Base-by-base conservation (phyloP, 176 grass and related monocot genomes). In the Typha latifolia region DNA sequence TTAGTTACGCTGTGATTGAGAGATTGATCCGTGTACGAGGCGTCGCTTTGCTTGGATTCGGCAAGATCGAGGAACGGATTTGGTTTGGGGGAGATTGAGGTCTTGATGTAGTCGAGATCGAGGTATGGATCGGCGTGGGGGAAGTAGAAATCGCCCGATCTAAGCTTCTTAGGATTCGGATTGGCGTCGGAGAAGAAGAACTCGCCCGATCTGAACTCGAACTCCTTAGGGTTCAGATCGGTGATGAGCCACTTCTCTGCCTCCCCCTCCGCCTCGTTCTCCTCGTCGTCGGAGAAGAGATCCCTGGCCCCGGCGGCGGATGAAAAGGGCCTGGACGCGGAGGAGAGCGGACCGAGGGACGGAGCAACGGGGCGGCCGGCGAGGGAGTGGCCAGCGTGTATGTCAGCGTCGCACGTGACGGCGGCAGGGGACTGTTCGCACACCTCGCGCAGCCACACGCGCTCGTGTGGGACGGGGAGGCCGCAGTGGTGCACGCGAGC, bases 391-490 rank as follows among this genome's bases (percentile, higher is more conserved):
- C 87, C 84, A n/a, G 87, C 75, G 62, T 72, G 87, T 84, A 90
- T 96, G 73, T 90, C 84, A 0, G 87, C 91, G 20, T 69, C 69
- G 64, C 91, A 96, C 24, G 79, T 87, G 49, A 96, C 84, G 0
- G 65, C 15, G 16, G 91, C 91, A 0, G 84, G 91, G 23, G 82
- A 77, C 52, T 80, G 74, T 76, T 90, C 82, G 55, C 91, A 90
- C 12, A 87, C 91, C 81, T 96, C 84, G 67, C 91, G 90, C 37
- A 96, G 84, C 81, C 86, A 87, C 12, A 87, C 81, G 12, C 87
- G 78, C 49, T 75, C 74, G 81, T 96, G 91, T 14, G 27, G 53
- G n/a, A 32, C 34, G 11, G 31, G 51, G 23, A 34, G 10, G 27
- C 76, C 74, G 12, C 78, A 78, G 11, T 70, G 71, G 73, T 96